Percentiles rank a stretch among this genome's conserved stretches.
Evolutionary conservation across 768 basidiomycete species (phyloP).

Genomic region (Saitozyma podzolica): DNA sequence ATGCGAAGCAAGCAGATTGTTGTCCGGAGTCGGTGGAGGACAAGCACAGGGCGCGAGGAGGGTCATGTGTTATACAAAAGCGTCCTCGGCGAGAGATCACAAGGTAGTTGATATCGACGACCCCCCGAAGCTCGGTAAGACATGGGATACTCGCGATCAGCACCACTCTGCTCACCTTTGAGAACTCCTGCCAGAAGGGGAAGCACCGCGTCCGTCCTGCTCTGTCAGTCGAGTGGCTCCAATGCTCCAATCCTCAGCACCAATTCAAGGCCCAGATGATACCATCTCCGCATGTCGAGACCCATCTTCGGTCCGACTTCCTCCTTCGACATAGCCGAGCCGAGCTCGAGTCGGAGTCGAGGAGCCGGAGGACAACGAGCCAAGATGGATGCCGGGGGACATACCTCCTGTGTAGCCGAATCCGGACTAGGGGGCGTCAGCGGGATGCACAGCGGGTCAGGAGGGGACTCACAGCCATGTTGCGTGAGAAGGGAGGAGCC

Average conservation of each 20-base stretch:
- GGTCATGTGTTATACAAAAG: too few species aligned
- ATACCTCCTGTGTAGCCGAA: constrained; percentile 66
- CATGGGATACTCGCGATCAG: neutral
- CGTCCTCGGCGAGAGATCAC: too few species aligned
- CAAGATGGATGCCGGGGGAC: constrained; percentile 16
- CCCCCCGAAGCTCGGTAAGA: too few species aligned
- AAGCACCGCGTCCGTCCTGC: constrained; percentile 85
- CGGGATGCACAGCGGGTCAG: neutral
- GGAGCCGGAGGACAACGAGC: neutral
- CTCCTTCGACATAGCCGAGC: neutral
- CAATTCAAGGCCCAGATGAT: too few species aligned
- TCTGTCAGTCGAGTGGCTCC: constrained; percentile 1
- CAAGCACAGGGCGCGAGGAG: constrained; percentile 56
- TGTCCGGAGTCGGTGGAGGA: neutral
- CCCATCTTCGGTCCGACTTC: neutral
- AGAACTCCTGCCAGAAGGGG: constrained; percentile 79
- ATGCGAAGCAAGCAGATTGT: neutral
- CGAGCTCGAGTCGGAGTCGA: neutral
- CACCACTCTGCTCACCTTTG: constrained; percentile 32
- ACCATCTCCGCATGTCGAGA: neutral
- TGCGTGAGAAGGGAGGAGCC: neutral
- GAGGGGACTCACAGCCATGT: constrained; percentile 31
- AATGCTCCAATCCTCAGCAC: neutral
- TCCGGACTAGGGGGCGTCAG: constrained; percentile 59
- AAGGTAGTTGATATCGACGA: too few species aligned